Evolutionary conservation across 768 basidiomycete genomes (phyloP), one percentile per base, ranked within the genome.

Genomic region (Neoboletus subvelutipes): DNA sequence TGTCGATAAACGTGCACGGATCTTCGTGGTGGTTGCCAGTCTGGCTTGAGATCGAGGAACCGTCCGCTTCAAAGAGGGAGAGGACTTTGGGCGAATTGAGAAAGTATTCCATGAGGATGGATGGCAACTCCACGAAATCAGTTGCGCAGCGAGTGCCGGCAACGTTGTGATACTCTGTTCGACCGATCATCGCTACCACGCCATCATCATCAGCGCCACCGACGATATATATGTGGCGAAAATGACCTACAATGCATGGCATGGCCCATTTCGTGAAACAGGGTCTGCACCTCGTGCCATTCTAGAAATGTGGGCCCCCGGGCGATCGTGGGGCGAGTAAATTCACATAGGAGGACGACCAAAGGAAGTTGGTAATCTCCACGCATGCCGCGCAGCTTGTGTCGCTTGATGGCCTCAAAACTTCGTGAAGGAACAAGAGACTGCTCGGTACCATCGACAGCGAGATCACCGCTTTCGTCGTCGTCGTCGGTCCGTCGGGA

Each of bases 201-300:
- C 45, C 54, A 54, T 47, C 53, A 54, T 37, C 58, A 49, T 56
- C 6, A 54, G 34, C 45, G n/a, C 36, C 51, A 31, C 18, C 45
- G 60, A 34, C 53, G 22, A 50, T 45, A 42, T 28, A 50, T 40
- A 34, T 31, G 28, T 20, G 39, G 53, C 20, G 17, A 62, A 60
- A 41, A 13, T n/a, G 17, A 79, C 94, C 80, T 67, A 98, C 97
- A 99, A 70, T 99, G 97, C 84, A 99, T 94, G 12, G 97, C 97
- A 74, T 99, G 97, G 1, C 97, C 97, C 94, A 98, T 97, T 75
- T 99, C 97, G 65, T 99, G 97, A 75, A 94, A 97, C 24, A 98
- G 76, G 2, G 96, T 98, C 69, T 90, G 78, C 10, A 98, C 92
- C 63, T 98, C 94, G 64, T 90, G 88, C 94, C 95, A 98, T 55